phyloP scores from a whole-genome alignment of 2,329 filamentous ascomycete genomes.

The Colletotrichum sp. region DNA sequence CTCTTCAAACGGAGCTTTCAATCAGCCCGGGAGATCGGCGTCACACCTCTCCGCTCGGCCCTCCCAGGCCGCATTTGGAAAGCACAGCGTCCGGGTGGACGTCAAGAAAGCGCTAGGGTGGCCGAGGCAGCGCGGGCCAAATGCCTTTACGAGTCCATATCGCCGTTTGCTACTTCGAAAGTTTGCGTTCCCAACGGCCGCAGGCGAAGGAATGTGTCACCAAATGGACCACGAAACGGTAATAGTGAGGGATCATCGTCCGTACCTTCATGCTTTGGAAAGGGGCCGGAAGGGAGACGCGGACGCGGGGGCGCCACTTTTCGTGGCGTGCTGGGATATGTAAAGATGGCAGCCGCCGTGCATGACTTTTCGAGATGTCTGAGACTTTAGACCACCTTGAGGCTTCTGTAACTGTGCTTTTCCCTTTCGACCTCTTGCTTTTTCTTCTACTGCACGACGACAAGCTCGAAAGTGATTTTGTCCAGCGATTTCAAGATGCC shows the following conservation, averaged over 20 bases:
- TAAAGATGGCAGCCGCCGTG: not conserved
- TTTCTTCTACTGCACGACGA: not conserved
- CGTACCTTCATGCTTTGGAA: not conserved
- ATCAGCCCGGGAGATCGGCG: conserved; percentile 15
- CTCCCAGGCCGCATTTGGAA: conserved; percentile 7
- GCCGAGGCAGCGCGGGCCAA: conserved; percentile 11
- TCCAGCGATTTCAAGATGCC: conserved; percentile 39
- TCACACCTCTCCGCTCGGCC: conserved; percentile 16
- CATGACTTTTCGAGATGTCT: conserved; percentile 3
- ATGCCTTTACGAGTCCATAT: conserved; percentile 14
- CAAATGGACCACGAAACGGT: conserved; percentile 11
- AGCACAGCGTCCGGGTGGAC: conserved; percentile 4
- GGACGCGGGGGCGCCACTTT: conserved; percentile 7
- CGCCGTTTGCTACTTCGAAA: conserved; percentile 10
- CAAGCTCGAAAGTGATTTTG: not conserved
- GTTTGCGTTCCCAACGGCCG: conserved; percentile 7
- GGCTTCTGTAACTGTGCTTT: not conserved
- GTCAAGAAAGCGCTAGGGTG: conserved; percentile 1
- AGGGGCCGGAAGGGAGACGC: not conserved
- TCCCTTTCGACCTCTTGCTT: not conserved
- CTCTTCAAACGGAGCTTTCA: conserved; percentile 5
- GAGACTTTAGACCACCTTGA: not conserved
- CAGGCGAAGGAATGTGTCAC: conserved; percentile 1
- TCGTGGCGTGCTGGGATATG: conserved; percentile 1
- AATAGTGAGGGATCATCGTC: not conserved